A percentile compares a stretch with the other conserved stretches of the same genome.
Evolutionary conservation across 345 rosid species (phyloP).

Genomic region (Microcos paniculata): DNA sequence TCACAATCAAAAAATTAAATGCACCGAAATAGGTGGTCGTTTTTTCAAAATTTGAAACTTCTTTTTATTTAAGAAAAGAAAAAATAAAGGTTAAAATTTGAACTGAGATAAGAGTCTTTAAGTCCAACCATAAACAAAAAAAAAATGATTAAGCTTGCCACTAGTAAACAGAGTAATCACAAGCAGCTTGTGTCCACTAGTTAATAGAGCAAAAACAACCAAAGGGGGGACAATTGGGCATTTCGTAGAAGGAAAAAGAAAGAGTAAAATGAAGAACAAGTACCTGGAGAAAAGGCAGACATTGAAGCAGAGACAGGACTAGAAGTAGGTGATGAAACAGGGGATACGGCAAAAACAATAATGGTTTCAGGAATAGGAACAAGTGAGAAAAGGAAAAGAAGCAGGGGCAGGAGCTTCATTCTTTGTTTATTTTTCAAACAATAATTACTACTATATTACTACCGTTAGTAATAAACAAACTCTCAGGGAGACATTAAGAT

Average conservation of each 20-base stretch:
- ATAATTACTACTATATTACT: background rate
- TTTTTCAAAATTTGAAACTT: constrained; percentile 11
- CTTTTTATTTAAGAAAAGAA: background rate
- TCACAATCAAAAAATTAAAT: constrained; percentile 17
- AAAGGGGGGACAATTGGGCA: background rate
- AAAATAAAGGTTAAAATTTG: background rate
- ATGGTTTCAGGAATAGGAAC: constrained; percentile 40
- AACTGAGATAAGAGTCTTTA: background rate
- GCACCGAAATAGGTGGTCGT: constrained; percentile 14
- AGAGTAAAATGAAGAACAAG: background rate
- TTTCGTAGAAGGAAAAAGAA: background rate
- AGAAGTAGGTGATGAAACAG: constrained; percentile 38
- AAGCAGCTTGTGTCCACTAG: too few species aligned
- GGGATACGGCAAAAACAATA: constrained; percentile 33
- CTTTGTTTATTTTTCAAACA: constrained; percentile 3
- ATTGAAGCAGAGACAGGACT: constrained; percentile 38
- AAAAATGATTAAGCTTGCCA: background rate
- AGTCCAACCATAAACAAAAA: constrained; percentile 6
- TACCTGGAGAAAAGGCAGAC: constrained; percentile 70
- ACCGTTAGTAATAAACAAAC: background rate
- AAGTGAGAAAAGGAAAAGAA: constrained; percentile 36
- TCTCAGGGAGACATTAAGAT: constrained; percentile 26
- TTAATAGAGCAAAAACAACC: background rate
- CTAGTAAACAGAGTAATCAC: too few species aligned
- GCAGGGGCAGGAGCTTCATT: constrained; percentile 40